phyloP scores from a whole-genome alignment of 768 basidiomycete genomes.

The Strobilomyces dryophilus region DNA sequence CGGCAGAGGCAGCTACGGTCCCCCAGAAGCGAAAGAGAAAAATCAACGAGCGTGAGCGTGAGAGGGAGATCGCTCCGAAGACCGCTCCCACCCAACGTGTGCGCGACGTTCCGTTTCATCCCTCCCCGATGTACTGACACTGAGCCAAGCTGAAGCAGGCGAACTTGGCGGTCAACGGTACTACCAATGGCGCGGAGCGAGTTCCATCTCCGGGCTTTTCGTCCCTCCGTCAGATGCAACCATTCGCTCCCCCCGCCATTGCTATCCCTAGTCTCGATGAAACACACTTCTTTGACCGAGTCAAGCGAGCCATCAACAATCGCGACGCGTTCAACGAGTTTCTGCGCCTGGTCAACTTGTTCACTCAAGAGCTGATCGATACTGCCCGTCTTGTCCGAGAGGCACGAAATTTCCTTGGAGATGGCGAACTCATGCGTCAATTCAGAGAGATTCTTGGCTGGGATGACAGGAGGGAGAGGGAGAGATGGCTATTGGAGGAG shows the following conservation, averaged over 20 bases:
- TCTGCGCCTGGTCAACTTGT: conserved; percentile 90
- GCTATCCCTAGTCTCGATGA: conserved; percentile 42
- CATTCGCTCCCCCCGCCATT: conserved; percentile 14
- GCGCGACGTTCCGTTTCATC: conserved; percentile 1
- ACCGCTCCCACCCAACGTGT: conserved; percentile 23
- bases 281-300: conserved; percentile 87
- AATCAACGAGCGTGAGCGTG: conserved; percentile 39
- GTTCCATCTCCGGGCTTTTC: conserved; percentile 20
- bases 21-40: conserved; percentile 73
- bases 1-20: conserved; percentile 35
- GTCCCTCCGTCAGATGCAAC: conserved; percentile 19
- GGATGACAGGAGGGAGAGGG: conserved; percentile 69
- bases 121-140: conserved; percentile 2
- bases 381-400: conserved; percentile 78
- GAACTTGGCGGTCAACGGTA: conserved; percentile 14
- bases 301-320: conserved; percentile 67
- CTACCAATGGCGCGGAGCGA: conserved; percentile 18
- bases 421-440: conserved; percentile 73
- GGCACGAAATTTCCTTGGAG: conserved; percentile 68
- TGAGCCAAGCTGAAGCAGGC: conserved; percentile 22
- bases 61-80: conserved; percentile 30
- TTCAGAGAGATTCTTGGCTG: conserved; percentile 87
- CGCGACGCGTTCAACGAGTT: conserved; percentile 90
- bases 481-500: conserved; percentile 46
- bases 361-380: conserved; percentile 92